Evolutionary conservation across 2,329 filamentous ascomycete species (phyloP).

Genomic region (Fonsecaea multimorphosa): DNA sequence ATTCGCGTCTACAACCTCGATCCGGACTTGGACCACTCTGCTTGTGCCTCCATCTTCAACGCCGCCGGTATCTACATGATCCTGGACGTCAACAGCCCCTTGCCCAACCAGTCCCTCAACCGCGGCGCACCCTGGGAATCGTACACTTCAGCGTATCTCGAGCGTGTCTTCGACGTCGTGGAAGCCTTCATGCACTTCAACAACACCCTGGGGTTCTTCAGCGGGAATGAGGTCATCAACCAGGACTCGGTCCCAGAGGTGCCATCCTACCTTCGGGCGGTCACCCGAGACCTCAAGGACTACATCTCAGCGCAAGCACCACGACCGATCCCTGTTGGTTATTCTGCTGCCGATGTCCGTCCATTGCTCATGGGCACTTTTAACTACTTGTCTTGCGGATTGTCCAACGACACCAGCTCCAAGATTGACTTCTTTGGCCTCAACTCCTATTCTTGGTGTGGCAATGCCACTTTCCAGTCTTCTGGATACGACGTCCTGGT

Average conservation of each 20-base stretch:
- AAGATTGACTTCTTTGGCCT: constrained; percentile 69
- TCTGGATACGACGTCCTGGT: constrained; percentile 64
- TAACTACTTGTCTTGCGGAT: constrained; percentile 65
- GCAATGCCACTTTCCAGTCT: constrained; percentile 60
- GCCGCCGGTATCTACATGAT: constrained; percentile 70
- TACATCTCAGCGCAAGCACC: constrained; percentile 66
- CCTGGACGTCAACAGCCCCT: constrained; percentile 68
- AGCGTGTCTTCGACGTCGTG: constrained; percentile 66
- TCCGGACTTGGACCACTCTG: constrained; percentile 64
- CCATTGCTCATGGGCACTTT: constrained; percentile 65
- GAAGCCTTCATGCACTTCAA: constrained; percentile 71
- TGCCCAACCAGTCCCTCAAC: constrained; percentile 62
- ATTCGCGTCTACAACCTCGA: constrained; percentile 70
- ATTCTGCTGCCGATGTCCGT: constrained; percentile 70
- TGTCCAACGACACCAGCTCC: constrained; percentile 57
- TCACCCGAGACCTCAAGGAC: constrained; percentile 71
- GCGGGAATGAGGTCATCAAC: constrained; percentile 72
- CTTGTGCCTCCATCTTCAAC: constrained; percentile 70
- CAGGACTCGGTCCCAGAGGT: constrained; percentile 60
- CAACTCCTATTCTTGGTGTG: constrained; percentile 74
- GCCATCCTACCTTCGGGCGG: constrained; percentile 66
- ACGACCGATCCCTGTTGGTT: constrained; percentile 69
- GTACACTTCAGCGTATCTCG: constrained; percentile 63
- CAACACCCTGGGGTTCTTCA: constrained; percentile 70
- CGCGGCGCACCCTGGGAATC: constrained; percentile 60